Percentiles rank a stretch among this genome's conserved stretches.
Conservation (phyloP, 345 rosid genomes). For the Bruguiera sexangula region DNA sequence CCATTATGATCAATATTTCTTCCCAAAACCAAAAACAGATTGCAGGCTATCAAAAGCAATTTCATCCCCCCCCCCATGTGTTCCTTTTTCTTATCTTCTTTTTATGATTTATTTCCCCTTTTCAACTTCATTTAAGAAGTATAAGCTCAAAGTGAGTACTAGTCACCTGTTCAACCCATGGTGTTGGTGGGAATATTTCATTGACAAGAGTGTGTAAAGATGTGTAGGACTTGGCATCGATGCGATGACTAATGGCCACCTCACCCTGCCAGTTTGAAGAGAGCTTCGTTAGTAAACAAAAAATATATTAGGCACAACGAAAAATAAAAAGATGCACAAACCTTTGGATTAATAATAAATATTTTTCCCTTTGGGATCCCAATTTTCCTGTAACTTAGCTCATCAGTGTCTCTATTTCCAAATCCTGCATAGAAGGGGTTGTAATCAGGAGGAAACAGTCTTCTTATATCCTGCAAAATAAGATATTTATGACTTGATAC, state of each 20-base stretch:
- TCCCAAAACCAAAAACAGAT: background rate
- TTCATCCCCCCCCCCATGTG: background rate
- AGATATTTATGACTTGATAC: background rate
- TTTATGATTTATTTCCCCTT: background rate
- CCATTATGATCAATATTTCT: too few relatives aligned
- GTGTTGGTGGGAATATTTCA: slow-evolving; percentile 91
- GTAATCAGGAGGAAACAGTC: slow-evolving; percentile 77
- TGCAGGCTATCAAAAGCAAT: background rate
- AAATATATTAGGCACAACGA: background rate
- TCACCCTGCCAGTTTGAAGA: slow-evolving; percentile 55
- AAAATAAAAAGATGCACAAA: slow-evolving; percentile 10
- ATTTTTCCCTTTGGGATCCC: slow-evolving; percentile 93
- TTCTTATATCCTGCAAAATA: slow-evolving; percentile 66
- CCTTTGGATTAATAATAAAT: slow-evolving; percentile 93
- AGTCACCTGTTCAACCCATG: slow-evolving; percentile 69
- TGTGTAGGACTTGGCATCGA: slow-evolving; percentile 72
- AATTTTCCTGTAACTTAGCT: slow-evolving; percentile 80
- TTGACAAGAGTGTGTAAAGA: slow-evolving; percentile 83
- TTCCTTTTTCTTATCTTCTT: background rate
- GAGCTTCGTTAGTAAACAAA: background rate
- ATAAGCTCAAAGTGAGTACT: background rate
- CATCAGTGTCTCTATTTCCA: slow-evolving; percentile 90
- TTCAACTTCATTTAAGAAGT: background rate
- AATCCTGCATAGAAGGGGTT: slow-evolving; percentile 95
- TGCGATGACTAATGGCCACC: slow-evolving; percentile 78